A percentile compares a stretch with the other conserved stretches of the same genome.
phyloP scores from a whole-genome alignment of 441 rosid species.

The Corymbia calophylla region DNA sequence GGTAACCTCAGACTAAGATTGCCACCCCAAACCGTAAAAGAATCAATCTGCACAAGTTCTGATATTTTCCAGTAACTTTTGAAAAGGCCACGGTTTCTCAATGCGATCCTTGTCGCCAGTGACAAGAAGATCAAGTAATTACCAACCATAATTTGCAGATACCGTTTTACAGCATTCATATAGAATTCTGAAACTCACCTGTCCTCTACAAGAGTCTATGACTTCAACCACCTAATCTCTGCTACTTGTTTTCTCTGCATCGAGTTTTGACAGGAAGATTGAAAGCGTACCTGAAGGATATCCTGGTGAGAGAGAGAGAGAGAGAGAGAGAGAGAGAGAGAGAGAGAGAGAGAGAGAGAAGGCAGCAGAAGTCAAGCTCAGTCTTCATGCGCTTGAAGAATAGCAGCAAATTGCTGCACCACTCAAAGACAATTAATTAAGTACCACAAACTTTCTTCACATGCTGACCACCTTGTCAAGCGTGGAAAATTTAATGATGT shows the following conservation, averaged over 20 bases:
- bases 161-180: background rate
- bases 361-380: background rate
- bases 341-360: background rate
- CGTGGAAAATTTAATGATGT: background rate
- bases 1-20: background rate
- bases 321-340: background rate
- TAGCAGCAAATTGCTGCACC: background rate
- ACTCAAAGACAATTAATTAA: background rate
- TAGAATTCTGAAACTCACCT: background rate
- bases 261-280: background rate
- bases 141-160: background rate
- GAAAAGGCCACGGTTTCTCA: background rate
- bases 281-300: background rate
- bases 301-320: background rate
- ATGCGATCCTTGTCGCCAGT: background rate
- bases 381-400: background rate
- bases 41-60: background rate
- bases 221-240: background rate
- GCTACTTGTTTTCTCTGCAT: background rate
- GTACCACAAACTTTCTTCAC: background rate
- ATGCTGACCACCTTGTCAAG: background rate
- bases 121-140: background rate
- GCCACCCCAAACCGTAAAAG: background rate
- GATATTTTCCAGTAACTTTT: background rate
- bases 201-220: background rate